These are phyloP conservation scores for Grigorovia jiainica DNA, from an alignment of 805 yeast species.

Conservation along the genomic window DNA sequence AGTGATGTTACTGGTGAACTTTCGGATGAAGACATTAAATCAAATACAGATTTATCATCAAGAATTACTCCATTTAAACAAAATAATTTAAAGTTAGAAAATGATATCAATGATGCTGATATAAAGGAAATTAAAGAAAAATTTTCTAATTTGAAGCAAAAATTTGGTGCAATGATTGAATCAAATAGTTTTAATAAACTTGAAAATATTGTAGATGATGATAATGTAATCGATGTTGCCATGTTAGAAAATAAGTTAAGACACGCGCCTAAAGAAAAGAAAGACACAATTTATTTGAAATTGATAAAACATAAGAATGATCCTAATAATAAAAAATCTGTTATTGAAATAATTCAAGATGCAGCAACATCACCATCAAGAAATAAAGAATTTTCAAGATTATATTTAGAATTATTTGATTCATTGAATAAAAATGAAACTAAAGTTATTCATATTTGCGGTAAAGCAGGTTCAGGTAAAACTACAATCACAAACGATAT, in stretches of 20 bases:
- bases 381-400: conserved; percentile 63
- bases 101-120: background rate
- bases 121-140: background rate
- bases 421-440: conserved; percentile 68
- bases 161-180: background rate
- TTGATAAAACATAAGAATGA: conserved; percentile 9
- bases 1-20: too few species aligned
- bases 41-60: too few species aligned
- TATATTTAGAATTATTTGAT: conserved; percentile 58
- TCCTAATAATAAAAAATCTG: background rate
- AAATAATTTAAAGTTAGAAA: too few species aligned
- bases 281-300: conserved; percentile 23
- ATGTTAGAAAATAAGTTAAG: conserved; percentile 22
- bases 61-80: too few species aligned
- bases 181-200: background rate
- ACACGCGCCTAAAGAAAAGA: conserved; percentile 26
- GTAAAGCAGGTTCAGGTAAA: conserved; percentile 95
- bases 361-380: conserved; percentile 59
- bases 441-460: conserved; percentile 79
- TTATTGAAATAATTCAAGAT: conserved; percentile 17
- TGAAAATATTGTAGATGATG: background rate
- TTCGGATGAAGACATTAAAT: background rate
- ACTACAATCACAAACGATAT: conserved; percentile 87
- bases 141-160: background rate
- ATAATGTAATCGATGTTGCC: conserved; percentile 7